These are phyloP conservation scores for Leishmania arabica DNA, from an alignment of 208 protist species.

Conservation along the genomic window DNA sequence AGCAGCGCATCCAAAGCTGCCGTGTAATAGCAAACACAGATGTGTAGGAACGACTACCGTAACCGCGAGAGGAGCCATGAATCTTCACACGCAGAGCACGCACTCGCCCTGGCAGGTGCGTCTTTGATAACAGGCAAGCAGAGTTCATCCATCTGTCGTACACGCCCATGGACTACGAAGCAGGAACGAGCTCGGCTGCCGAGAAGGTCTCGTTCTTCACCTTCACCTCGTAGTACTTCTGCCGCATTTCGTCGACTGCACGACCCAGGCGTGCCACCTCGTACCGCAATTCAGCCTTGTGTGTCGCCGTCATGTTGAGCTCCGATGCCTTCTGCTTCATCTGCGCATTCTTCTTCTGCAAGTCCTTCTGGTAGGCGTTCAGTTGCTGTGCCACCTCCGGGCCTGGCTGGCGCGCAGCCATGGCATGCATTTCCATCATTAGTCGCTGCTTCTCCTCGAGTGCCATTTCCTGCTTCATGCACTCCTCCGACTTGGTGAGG, in stretches of 20 bases:
- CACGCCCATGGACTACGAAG: not conserved
- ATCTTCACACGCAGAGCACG: not conserved
- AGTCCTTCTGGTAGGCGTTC: conserved; percentile 90
- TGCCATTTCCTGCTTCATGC: conserved; percentile 95
- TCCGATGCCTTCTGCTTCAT: conserved; percentile 94
- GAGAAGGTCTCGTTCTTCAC: conserved; percentile 63
- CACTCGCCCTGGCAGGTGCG: not conserved
- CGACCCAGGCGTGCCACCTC: conserved; percentile 91
- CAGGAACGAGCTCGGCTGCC: not conserved
- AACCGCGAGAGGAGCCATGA: not conserved
- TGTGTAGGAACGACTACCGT: too few relatives aligned
- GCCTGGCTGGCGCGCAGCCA: conserved; percentile 95
- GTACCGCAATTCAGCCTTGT: conserved; percentile 92
- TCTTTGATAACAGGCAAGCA: not conserved
- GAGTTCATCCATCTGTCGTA: not conserved
- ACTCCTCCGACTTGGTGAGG: conserved; percentile 97
- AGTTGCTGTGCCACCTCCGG: conserved; percentile 96
- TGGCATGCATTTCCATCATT: conserved; percentile 94
- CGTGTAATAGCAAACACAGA: not conserved
- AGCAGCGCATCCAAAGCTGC: not conserved
- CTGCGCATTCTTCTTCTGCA: conserved; percentile 92
- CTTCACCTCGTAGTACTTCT: conserved; percentile 94
- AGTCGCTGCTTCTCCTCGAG: conserved; percentile 96
- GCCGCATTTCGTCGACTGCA: conserved; percentile 95
- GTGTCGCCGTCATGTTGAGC: conserved; percentile 88